Evolutionary conservation across 2,329 filamentous ascomycete genomes (phyloP).

Genomic region (Plectosphaerella sp.): DNA sequence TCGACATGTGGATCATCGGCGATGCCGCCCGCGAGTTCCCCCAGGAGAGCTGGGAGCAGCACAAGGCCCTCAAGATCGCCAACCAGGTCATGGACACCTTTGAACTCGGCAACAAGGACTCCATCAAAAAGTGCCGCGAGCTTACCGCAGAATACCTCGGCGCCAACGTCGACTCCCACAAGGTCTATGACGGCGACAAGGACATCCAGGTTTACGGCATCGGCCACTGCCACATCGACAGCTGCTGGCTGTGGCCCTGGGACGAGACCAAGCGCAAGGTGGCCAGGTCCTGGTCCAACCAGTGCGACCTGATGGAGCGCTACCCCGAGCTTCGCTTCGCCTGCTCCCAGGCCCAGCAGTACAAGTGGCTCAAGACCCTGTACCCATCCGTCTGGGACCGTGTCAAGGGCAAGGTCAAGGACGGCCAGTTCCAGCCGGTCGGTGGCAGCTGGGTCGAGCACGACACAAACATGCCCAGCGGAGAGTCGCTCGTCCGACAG

Average conservation of each 20-base stretch:
- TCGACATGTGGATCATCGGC: slow-evolving; percentile 94
- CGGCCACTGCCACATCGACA: slow-evolving; percentile 97
- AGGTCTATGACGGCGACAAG: slow-evolving; percentile 75
- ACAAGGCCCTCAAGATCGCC: slow-evolving; percentile 76
- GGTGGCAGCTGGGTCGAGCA: slow-evolving; percentile 99
- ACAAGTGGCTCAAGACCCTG: slow-evolving; percentile 89
- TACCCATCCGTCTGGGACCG: slow-evolving; percentile 88
- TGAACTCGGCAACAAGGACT: slow-evolving; percentile 72
- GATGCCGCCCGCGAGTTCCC: slow-evolving; percentile 93
- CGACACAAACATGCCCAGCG: slow-evolving; percentile 95
- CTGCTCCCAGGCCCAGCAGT: slow-evolving; percentile 93
- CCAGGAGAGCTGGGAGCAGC: slow-evolving; percentile 80
- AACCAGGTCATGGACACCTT: slow-evolving; percentile 90
- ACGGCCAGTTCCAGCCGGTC: slow-evolving; percentile 89
- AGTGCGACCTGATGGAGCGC: slow-evolving; percentile 90
- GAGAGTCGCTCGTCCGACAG: slow-evolving; percentile 88
- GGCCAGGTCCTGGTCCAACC: slow-evolving; percentile 91
- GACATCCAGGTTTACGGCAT: slow-evolving; percentile 80
- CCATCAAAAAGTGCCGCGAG: slow-evolving; percentile 73
- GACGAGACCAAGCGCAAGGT: slow-evolving; percentile 97
- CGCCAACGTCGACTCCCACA: slow-evolving; percentile 71
- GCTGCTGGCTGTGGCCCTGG: slow-evolving; percentile 98
- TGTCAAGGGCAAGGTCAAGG: slow-evolving; percentile 85
- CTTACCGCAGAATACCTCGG: slow-evolving; percentile 83
- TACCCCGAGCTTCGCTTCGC: slow-evolving; percentile 93